phyloP scores from a whole-genome alignment of 164 flowering plant species.

The Taxillus chinensis region DNA sequence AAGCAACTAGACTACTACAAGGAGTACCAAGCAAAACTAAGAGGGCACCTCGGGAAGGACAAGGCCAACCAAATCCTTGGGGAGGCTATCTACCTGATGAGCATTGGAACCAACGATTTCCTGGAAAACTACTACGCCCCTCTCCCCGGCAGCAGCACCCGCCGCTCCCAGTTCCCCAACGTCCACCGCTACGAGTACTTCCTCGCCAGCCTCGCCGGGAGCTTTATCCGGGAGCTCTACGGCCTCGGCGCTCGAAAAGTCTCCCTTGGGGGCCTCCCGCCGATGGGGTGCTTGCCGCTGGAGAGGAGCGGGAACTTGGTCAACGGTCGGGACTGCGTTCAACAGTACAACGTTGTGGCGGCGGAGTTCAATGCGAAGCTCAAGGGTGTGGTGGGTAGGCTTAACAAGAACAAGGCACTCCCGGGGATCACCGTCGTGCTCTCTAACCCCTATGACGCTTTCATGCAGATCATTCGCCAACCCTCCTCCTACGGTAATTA shows the following conservation, averaged over 20 bases:
- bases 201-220: background rate
- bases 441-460: background rate
- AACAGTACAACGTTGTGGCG: background rate
- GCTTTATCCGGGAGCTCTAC: background rate
- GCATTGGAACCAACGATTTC: constrained; percentile 5
- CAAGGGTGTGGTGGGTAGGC: background rate
- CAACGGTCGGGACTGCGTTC: background rate
- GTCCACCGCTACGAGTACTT: constrained; percentile 1
- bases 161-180: background rate
- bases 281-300: constrained; percentile 5
- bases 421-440: background rate
- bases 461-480: constrained; percentile 6
- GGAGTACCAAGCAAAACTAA: constrained; percentile 3
- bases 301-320: background rate
- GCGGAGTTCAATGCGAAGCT: background rate
- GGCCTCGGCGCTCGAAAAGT: background rate
- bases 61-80: background rate
- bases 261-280: constrained; percentile 2
- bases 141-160: background rate
- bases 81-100: constrained; percentile 1
- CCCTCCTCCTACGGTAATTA: constrained; percentile 29
- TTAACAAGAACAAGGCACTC: background rate
- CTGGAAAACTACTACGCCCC: constrained; percentile 2
- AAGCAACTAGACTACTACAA: constrained; percentile 1
- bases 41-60: background rate